phyloP scores from a whole-genome alignment of 768 basidiomycete genomes.

The Macrolepiota dolichaula region DNA sequence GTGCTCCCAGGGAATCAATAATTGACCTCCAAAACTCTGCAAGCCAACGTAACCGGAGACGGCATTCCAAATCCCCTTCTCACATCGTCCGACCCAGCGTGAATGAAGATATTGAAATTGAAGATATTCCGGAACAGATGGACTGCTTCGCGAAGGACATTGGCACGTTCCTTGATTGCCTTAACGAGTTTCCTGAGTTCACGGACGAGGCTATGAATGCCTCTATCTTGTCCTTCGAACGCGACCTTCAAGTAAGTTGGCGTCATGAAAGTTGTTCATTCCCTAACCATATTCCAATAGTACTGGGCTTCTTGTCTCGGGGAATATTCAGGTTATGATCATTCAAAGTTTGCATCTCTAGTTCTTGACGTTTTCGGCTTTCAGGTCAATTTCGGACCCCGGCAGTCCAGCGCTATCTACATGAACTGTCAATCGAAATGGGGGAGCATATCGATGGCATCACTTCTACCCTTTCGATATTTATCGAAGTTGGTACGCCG shows the following conservation, averaged over 20 bases:
- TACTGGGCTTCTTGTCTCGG: conserved; percentile 74
- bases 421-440: conserved; percentile 72
- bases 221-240: conserved; percentile 64
- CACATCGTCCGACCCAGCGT: conserved; percentile 53
- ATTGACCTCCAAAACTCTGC: conserved; percentile 22
- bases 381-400: conserved; percentile 70
- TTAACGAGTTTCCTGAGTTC: conserved; percentile 81
- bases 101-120: conserved; percentile 55
- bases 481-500: conserved; percentile 68
- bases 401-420: conserved; percentile 70
- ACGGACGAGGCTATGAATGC: conserved; percentile 69
- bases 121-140: conserved; percentile 65
- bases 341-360: background rate
- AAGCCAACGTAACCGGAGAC: conserved; percentile 28
- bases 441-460: conserved; percentile 71
- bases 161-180: conserved; percentile 60
- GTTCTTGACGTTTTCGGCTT: background rate
- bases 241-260: conserved; percentile 56
- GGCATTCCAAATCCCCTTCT: conserved; percentile 37
- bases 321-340: conserved; percentile 50
- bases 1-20: conserved; percentile 34
- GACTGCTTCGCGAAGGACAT: conserved; percentile 60
- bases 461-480: conserved; percentile 61
- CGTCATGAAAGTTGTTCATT: background rate
- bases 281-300: conserved; percentile 26